Base-by-base conservation (phyloP, 805 yeast species). In the Lachancea cidri region DNA sequence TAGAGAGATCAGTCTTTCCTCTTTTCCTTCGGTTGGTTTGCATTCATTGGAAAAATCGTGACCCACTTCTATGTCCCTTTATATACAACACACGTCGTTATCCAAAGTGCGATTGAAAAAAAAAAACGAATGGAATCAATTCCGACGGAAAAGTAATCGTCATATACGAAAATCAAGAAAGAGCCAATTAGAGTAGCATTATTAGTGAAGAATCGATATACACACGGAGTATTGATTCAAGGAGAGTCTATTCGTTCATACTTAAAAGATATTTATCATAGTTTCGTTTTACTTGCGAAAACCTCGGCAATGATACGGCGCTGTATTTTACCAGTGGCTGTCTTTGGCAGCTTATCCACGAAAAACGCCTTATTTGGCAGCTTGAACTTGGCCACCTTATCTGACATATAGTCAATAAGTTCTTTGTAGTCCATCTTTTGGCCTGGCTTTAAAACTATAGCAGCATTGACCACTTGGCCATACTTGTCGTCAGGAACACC, bases 251-350 rank as follows among this genome's bases (percentile, higher is more conserved):
- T n/a, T n/a, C n/a, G n/a, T n/a, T n/a, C n/a, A n/a, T n/a, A n/a
- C n/a, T n/a, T n/a, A n/a, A n/a, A n/a, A n/a, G n/a, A n/a, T n/a
- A n/a, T n/a, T n/a, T n/a, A n/a, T n/a, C n/a, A 63, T 32, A 65
- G 45, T 52, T 66, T 70, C 35, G 52, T 50, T 43, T 39, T 43
- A 31, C 58, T 50, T 0, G 68, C 64, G 51, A 75, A 72, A n/a
- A 75, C 71, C 43, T 66, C 67, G 4, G 82, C 83, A 51, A 81
- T 76, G 47, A 70, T 71, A 48, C 85, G 67, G 55, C 89, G 70
- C 64, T 83, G 87, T 42, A 83, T 77, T 67, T 82, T 82, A 18
- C 88, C 89, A 1, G 89, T 82, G 5, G 89, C 83, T 2, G 86
- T 80, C 68, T 82, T 82, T 48, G 88, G 88, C 60, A 82, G 68